phyloP scores from a whole-genome alignment of 2,329 filamentous ascomycete genomes.

The Alternaria sp. region DNA sequence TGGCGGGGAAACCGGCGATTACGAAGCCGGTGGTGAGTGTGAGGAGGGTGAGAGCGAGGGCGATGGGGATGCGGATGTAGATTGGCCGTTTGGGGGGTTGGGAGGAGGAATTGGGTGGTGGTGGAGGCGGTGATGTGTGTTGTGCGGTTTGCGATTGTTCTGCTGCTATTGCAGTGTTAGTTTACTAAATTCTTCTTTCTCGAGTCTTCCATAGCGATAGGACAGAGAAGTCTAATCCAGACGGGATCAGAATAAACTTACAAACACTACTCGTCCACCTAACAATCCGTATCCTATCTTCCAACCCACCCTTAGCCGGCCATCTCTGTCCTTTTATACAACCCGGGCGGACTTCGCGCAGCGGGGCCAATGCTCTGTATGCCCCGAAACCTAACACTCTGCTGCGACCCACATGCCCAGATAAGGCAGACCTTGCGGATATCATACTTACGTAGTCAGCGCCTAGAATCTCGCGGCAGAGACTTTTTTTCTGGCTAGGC shows the following conservation, averaged over 20 bases:
- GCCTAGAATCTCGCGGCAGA: conserved; percentile 18
- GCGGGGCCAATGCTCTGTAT: conserved; percentile 9
- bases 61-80: conserved; percentile 50
- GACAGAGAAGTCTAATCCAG: accelerated
- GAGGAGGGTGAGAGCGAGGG: conserved; percentile 56
- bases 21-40: conserved; percentile 62
- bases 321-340: conserved; percentile 20
- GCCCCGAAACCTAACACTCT: not conserved
- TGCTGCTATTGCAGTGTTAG: not conserved
- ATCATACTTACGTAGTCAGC: conserved; percentile 21
- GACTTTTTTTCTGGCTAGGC: conserved; percentile 10
- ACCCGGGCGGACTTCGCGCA: conserved; percentile 30
- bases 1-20: conserved; percentile 62
- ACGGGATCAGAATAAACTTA: conserved; percentile 12
- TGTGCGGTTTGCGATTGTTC: conserved; percentile 7
- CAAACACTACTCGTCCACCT: conserved; percentile 24
- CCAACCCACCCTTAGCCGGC: conserved; percentile 4
- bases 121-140: conserved; percentile 10
- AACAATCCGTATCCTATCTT: not conserved
- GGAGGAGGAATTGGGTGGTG: not conserved
- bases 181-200: not conserved
- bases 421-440: conserved; percentile 34
- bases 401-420: conserved; percentile 33
- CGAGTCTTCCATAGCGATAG: not conserved
- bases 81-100: conserved; percentile 24